A percentile compares a stretch with the other conserved stretches of the same genome.
Conservation (phyloP, 768 basidiomycete genomes). For the Amylocystis lapponica region DNA sequence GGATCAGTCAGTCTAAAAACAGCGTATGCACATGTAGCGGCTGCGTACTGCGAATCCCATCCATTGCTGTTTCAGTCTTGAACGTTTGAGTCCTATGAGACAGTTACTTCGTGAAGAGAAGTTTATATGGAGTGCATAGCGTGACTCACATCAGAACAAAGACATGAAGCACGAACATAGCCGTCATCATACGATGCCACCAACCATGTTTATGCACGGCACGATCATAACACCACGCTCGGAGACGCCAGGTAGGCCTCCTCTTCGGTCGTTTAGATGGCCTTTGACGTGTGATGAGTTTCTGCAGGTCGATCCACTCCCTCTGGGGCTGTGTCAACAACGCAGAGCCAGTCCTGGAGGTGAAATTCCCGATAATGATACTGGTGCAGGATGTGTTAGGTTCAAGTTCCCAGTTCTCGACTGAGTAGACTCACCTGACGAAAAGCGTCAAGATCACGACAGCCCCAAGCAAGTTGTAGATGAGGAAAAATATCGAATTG, state of each 20-base stretch:
- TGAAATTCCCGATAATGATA: constrained; percentile 95
- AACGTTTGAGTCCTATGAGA: constrained; percentile 73
- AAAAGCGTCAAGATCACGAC: constrained; percentile 88
- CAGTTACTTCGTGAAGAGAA: background rate
- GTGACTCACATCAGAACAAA: constrained; percentile 68
- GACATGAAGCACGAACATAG: constrained; percentile 77
- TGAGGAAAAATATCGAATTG: constrained; percentile 88
- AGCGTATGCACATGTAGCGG: constrained; percentile 20
- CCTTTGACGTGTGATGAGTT: constrained; percentile 78
- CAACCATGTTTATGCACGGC: constrained; percentile 90
- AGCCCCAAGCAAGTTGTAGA: constrained; percentile 87
- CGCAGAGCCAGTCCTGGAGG: constrained; percentile 78
- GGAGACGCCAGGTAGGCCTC: constrained; percentile 47
- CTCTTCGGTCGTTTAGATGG: constrained; percentile 77
- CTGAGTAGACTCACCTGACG: constrained; percentile 61
- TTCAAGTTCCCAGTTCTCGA: no score
- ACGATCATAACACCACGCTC: constrained; percentile 88
- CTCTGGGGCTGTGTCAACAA: constrained; percentile 81
- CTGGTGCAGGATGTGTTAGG: constrained; percentile 33
- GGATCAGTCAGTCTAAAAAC: background rate
- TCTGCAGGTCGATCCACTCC: constrained; percentile 92
- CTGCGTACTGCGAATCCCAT: constrained; percentile 60
- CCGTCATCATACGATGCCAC: constrained; percentile 81
- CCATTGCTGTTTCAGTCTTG: constrained; percentile 40
- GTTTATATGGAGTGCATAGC: background rate